Evolutionary conservation across 352 stramenopile genomes (phyloP).

Genomic region (Globisporangium carolinianum): DNA sequence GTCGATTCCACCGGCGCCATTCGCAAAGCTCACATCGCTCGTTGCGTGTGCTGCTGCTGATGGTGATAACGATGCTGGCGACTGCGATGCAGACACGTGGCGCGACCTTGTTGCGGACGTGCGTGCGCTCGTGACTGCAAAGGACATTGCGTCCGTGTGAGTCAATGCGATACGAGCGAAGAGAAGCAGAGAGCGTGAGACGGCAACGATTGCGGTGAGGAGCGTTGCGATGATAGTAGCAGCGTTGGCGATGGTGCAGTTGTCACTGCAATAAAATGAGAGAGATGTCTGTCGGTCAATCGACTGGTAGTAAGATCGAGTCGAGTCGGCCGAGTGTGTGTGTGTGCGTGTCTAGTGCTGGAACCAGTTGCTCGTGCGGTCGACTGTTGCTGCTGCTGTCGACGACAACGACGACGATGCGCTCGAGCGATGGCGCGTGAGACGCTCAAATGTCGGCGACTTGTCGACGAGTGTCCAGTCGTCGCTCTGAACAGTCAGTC

Average conservation of each 20-base stretch:
- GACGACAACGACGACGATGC: neutral
- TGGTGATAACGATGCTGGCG: neutral
- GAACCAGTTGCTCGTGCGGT: slow-evolving; percentile 51
- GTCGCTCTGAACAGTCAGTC: slow-evolving; percentile 26
- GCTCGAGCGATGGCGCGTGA: slow-evolving; percentile 4
- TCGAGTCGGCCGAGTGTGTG: no score
- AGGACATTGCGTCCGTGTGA: slow-evolving; percentile 26
- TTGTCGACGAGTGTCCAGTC: slow-evolving; percentile 78
- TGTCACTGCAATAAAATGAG: no score
- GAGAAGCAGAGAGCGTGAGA: neutral
- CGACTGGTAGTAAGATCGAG: no score
- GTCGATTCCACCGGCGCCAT: slow-evolving; percentile 26
- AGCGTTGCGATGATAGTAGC: no score
- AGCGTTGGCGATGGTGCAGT: no score
- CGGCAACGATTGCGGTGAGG: no score
- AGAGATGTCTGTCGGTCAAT: no score
- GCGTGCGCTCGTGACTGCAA: slow-evolving; percentile 28
- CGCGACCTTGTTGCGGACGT: slow-evolving; percentile 16
- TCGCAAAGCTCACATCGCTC: slow-evolving; percentile 23
- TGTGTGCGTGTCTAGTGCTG: no score
- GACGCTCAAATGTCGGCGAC: slow-evolving; percentile 63
- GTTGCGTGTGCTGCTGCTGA: slow-evolving; percentile 5
- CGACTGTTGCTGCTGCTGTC: slow-evolving; percentile 22
- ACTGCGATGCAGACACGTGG: slow-evolving; percentile 10
- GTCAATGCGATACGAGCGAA: neutral